Evolutionary conservation across 2,329 filamentous ascomycete species (phyloP), one percentile per base, ranked within the genome.

Genomic region (Boeremia exigua): DNA sequence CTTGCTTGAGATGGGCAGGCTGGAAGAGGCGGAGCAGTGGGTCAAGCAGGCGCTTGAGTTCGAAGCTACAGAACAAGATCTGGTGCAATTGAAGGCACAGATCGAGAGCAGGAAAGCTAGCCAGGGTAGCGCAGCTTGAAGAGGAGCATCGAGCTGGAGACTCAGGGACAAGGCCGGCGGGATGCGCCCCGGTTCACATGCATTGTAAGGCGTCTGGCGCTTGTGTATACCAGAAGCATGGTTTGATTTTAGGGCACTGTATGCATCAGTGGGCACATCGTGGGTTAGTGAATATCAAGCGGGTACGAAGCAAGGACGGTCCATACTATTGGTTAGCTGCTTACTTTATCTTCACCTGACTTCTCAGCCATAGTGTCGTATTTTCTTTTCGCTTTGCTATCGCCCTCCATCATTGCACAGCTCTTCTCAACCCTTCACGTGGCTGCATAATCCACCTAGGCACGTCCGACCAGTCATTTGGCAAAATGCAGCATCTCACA

Each of bases 1-100:
- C 72, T 77, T 98, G 71, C 78, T 89, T 63, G 95, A 99, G 85
- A 98, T 98, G 95, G 89, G 90, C 1, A 78, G 94, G 58, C 78
- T 91, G 69, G 87, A 90, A 51, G 94, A 98, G 84, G 92, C 93
- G 1, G 82, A 82, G 67, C 86, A 88, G 60, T 96, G 92, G 86
- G 83, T 96, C 36, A 84, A 83, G 62, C 83, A 86, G 71, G 92
- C 86, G 0, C 76, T 96, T 54, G 94, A 96, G 80, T 87, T 93
- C 73, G 92, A 96, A 79, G 89, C 89, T 11, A 86, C 71, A 42
- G 78, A 78, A 61, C 66, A 71, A 49, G 77, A 80, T 63, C 60
- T 66, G 65, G 73, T 61, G 73, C 56, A 59, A 32, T 42, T 78
- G 66, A 72, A 67, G 60, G 64, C 62, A 25, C 76, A 84, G 56